These are phyloP conservation scores for Orbilia quercus DNA, from an alignment of 2,329 filamentous ascomycete species.

Conservation along the genomic window DNA sequence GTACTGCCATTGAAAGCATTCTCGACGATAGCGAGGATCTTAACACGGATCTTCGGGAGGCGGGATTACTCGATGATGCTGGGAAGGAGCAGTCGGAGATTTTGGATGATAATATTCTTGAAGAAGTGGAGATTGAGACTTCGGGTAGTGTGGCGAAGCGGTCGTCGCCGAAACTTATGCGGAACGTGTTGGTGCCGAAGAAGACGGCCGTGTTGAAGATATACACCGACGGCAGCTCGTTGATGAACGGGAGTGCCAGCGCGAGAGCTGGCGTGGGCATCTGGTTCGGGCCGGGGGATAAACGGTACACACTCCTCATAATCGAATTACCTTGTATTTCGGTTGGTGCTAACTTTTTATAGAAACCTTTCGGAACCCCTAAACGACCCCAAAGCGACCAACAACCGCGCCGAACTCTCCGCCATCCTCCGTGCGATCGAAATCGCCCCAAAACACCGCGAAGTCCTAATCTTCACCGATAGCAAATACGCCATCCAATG, in stretches of 20 bases:
- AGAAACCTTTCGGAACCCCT: slow-evolving; percentile 80
- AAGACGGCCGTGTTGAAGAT: slow-evolving; percentile 64
- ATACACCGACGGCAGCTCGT: slow-evolving; percentile 74
- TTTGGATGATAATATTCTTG: slow-evolving; percentile 52
- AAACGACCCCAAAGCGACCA: slow-evolving; percentile 80
- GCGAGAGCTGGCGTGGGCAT: slow-evolving; percentile 73
- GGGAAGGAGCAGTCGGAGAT: slow-evolving; percentile 55
- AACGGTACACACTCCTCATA: slow-evolving; percentile 64
- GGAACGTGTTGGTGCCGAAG: slow-evolving; percentile 55
- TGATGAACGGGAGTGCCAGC: slow-evolving; percentile 70
- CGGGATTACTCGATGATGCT: slow-evolving; percentile 44
- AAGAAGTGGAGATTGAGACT: slow-evolving; percentile 52
- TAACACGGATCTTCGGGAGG: slow-evolving; percentile 44
- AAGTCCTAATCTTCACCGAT: slow-evolving; percentile 84
- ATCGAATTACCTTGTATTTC: slow-evolving; percentile 33
- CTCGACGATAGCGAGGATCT: slow-evolving; percentile 49
- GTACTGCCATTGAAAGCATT: slow-evolving; percentile 53
- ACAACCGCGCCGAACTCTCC: slow-evolving; percentile 94
- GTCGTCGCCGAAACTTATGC: slow-evolving; percentile 56
- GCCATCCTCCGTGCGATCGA: slow-evolving; percentile 87
- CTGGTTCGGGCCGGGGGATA: slow-evolving; percentile 71
- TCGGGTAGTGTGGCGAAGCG: slow-evolving; percentile 55
- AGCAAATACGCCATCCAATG: slow-evolving; percentile 92
- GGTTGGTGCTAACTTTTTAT: slow-evolving; percentile 1
- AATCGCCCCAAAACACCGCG: slow-evolving; percentile 74